Base-by-base conservation (phyloP, 495 filamentous ascomycete species). In the Melanomma pulvis-pyrius region DNA sequence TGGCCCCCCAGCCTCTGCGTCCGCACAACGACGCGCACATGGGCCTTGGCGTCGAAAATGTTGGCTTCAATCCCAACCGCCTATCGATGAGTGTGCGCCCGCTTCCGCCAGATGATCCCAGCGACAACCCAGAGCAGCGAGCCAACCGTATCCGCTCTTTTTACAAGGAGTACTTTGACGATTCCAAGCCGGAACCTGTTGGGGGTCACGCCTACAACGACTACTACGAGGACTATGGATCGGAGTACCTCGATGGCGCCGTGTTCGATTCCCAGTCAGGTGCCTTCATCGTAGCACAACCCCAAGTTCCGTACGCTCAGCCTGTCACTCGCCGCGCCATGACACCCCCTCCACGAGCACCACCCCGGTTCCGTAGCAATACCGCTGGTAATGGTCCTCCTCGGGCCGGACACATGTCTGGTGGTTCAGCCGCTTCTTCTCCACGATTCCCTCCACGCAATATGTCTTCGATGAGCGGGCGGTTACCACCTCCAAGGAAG, bases 121-220 rank as follows among this genome's bases (percentile, higher is more conserved):
- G 82, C 29, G 90, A 92, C 68, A 91, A 96, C 73, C 91, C 94
- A 1, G 94, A 98, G 78, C 86, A 93, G 77, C 86, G 94, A 74
- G 94, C 94, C 65, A 97, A 96, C 79, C 86, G 96, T 24, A 98
- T 98, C 68, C 86, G 94, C 69, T 98, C 96, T 25, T 98, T 98
- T 80, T 98, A 98, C 80, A 97, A 97, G 76, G 94, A 98, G 76
- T 98, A 98, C 77, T 98, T 98, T 65, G 94, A 98, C 58, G 93
- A 96, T 25, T 87, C 84, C 21, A 90, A 89, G 74, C 81, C 81
- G 0, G 81, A 79, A 30, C 81, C 81, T 28, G 79, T 78, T 15
- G 59, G 58, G 44, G 68, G 53, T n/a, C 76, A 73, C 48, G 46
- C 22, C 17, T 65, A 65, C 55, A 65, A 70, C 13, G 77, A 82